A percentile compares a stretch with the other conserved stretches of the same genome.
These are phyloP conservation scores for Excoecaria agallocha DNA, from an alignment of 345 rosid species.

Conservation along the genomic window DNA sequence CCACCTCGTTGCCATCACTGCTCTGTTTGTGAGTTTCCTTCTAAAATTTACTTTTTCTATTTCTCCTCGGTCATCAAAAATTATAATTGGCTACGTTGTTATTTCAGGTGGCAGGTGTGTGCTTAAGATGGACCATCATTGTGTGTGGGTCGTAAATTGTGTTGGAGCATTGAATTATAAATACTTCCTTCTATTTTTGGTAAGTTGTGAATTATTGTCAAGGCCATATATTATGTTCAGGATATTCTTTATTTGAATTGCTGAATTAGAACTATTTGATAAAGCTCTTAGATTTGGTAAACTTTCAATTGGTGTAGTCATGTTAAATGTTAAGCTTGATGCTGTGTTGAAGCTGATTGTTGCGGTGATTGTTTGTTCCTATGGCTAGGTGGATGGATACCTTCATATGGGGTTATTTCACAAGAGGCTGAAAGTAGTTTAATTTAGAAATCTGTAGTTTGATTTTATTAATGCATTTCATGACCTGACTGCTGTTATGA, in stretches of 20 bases:
- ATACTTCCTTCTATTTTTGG: slow-evolving; percentile 94
- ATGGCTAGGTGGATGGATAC: neutral
- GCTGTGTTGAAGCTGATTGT: neutral
- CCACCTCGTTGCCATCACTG: slow-evolving; percentile 98
- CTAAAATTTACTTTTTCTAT: neutral
- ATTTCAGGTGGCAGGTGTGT: slow-evolving; percentile 84
- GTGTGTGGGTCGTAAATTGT: slow-evolving; percentile 99
- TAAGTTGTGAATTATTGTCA: slow-evolving; percentile 35
- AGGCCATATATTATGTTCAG: neutral
- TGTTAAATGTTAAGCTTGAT: neutral
- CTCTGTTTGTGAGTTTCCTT: slow-evolving; percentile 74
- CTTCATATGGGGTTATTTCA: neutral
- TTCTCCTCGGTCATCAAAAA: slow-evolving; percentile 1
- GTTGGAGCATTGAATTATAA: slow-evolving; percentile 94
- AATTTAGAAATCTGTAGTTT: neutral
- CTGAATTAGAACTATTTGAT: neutral
- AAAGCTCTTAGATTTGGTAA: neutral
- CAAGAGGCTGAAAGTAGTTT: neutral
- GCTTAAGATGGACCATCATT: slow-evolving; percentile 97
- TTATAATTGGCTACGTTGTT: slow-evolving; percentile 24
- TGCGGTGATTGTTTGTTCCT: neutral
- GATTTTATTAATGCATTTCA: neutral
- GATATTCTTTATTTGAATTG: neutral
- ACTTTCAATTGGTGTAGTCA: neutral
- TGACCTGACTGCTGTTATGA: neutral